Evolutionary conservation across 2,329 filamentous ascomycete species (phyloP).

Genomic region (Penicillium sp.): DNA sequence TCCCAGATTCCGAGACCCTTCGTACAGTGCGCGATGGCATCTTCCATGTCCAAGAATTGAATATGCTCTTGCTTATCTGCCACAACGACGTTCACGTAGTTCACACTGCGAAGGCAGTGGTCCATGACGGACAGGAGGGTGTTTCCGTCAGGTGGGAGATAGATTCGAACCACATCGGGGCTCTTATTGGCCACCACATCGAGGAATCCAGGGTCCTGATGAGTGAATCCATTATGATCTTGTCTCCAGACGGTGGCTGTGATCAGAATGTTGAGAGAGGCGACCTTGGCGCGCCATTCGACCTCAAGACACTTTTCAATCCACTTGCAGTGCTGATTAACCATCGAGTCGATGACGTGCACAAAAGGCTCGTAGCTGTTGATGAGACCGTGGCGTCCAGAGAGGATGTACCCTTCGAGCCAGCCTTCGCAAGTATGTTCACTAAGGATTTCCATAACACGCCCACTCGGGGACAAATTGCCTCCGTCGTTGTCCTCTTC

Average conservation of each 20-base stretch:
- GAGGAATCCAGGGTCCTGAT: constrained; percentile 78
- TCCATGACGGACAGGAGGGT: constrained; percentile 73
- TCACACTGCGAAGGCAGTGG: constrained; percentile 70
- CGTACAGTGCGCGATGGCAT: constrained; percentile 72
- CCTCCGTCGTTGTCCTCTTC: constrained; percentile 74
- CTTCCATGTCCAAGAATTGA: constrained; percentile 73
- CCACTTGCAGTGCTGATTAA: constrained; percentile 86
- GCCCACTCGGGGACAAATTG: constrained; percentile 66
- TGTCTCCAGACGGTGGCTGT: constrained; percentile 80
- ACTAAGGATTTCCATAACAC: constrained; percentile 82
- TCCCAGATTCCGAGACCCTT: constrained; percentile 79
- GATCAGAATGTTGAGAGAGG: constrained; percentile 76
- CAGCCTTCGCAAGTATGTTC: constrained; percentile 80
- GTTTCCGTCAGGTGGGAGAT: constrained; percentile 78
- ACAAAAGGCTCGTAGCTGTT: constrained; percentile 85
- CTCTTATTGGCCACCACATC: constrained; percentile 79
- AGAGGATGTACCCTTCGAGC: constrained; percentile 77
- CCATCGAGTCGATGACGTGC: constrained; percentile 82
- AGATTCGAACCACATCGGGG: constrained; percentile 77
- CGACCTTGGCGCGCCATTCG: constrained; percentile 71
- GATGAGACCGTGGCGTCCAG: constrained; percentile 72
- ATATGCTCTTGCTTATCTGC: constrained; percentile 79
- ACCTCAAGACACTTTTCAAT: constrained; percentile 79
- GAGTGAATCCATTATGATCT: constrained; percentile 82
- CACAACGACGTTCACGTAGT: constrained; percentile 81